A percentile compares a stretch with the other conserved stretches of the same genome.
phyloP scores from a whole-genome alignment of 305 asterid species.

The Petunia hybrid region DNA sequence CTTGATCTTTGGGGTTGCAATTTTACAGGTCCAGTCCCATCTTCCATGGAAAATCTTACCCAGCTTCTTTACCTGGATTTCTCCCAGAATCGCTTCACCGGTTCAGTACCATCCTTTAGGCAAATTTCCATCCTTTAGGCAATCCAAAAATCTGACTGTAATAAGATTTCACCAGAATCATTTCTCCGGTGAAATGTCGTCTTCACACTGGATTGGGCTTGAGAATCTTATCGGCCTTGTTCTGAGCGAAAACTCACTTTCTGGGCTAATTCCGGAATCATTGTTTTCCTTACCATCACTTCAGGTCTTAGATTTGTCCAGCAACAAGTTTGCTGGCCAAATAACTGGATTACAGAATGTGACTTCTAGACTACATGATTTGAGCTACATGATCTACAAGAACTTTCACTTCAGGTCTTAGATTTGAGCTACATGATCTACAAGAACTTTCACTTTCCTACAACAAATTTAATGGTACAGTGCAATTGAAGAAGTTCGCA shows the following conservation, averaged over 20 bases:
- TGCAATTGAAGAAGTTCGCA: conserved; percentile 40
- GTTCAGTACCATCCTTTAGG: conserved; percentile 38
- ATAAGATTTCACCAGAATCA: conserved; percentile 43
- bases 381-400: background rate
- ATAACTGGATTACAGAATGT: conserved; percentile 28
- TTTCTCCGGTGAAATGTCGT: conserved; percentile 42
- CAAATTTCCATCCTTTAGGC: conserved; percentile 39
- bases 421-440: no score
- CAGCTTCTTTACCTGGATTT: conserved; percentile 50
- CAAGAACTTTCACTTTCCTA: conserved; percentile 48
- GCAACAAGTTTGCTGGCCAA: conserved; percentile 39
- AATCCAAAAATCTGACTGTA: conserved; percentile 41
- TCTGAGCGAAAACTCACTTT: conserved; percentile 51
- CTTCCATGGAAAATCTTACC: conserved; percentile 51
- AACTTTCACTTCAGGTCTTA: conserved; percentile 52
- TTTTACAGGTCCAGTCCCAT: conserved; percentile 59
- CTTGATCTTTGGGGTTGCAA: conserved; percentile 47
- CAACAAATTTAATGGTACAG: conserved; percentile 48
- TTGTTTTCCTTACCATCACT: conserved; percentile 42
- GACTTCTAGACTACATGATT: conserved; percentile 29
- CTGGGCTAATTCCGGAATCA: conserved; percentile 54
- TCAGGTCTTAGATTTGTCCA: background rate
- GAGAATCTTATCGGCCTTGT: conserved; percentile 43
- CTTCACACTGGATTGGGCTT: conserved; percentile 49
- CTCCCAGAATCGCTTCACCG: conserved; percentile 49